Percentiles rank a stretch among this genome's conserved stretches.
phyloP scores from a whole-genome alignment of 2,329 filamentous ascomycete species.

The Zymoseptoria pseudotritici region DNA sequence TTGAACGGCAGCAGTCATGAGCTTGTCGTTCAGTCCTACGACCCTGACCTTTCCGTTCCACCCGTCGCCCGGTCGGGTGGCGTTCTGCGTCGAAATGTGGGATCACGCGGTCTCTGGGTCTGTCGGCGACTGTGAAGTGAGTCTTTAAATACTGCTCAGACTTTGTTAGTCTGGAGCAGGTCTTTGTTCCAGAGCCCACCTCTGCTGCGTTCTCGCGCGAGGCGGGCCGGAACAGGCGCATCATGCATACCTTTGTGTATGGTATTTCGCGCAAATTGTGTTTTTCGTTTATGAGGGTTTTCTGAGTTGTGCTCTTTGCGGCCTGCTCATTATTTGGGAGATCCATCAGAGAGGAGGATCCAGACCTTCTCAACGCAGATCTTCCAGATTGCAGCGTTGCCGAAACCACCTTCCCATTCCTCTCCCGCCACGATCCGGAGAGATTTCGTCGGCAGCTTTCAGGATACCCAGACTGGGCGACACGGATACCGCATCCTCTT shows the following conservation, averaged over 20 bases:
- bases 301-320: slow-evolving; percentile 30
- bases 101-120: slow-evolving; percentile 15
- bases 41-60: slow-evolving; percentile 38
- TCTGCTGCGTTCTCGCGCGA: slow-evolving; percentile 10
- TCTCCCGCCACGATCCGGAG: slow-evolving; percentile 14
- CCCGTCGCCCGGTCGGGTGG: slow-evolving; percentile 27
- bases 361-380: background rate
- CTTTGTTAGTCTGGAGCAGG: slow-evolving; percentile 12
- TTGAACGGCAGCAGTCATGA: slow-evolving; percentile 32
- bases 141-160: slow-evolving; percentile 32
- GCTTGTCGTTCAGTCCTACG: slow-evolving; percentile 27
- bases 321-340: background rate
- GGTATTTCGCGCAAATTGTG: slow-evolving; percentile 30
- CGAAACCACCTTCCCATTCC: slow-evolving; percentile 18
- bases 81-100: slow-evolving; percentile 34
- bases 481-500: background rate
- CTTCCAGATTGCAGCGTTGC: background rate
- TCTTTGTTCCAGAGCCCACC: slow-evolving; percentile 15
- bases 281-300: slow-evolving; percentile 27
- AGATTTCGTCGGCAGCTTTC: background rate
- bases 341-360: background rate
- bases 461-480: background rate
- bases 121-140: slow-evolving; percentile 23
- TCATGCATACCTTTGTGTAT: slow-evolving; percentile 31
- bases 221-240: slow-evolving; percentile 29